These are phyloP conservation scores for Ascochyta pisi DNA, from an alignment of 2,329 filamentous ascomycete genomes.

Conservation along the genomic window DNA sequence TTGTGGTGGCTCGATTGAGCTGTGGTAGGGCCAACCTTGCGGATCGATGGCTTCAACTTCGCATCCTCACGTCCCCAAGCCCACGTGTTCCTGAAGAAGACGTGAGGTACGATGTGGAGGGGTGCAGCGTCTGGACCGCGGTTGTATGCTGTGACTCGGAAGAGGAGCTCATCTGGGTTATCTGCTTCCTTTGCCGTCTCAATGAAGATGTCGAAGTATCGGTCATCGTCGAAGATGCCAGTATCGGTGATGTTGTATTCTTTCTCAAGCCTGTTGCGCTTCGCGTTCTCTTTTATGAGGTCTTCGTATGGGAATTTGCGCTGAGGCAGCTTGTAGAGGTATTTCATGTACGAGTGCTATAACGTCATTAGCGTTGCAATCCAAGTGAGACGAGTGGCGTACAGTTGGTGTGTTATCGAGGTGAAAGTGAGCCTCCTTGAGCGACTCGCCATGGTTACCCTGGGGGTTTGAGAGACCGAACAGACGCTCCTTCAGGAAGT, in stretches of 20 bases:
- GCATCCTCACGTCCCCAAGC: constrained; percentile 82
- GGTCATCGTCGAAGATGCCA: constrained; percentile 82
- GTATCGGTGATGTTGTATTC: constrained; percentile 96
- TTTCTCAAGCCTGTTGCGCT: constrained; percentile 74
- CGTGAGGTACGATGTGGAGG: constrained; percentile 89
- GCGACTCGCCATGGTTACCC: constrained; percentile 94
- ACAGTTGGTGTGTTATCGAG: constrained; percentile 88
- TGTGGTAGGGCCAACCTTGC: constrained; percentile 68
- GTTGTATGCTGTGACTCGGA: constrained; percentile 96
- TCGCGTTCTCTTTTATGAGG: constrained; percentile 82
- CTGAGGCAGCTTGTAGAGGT: constrained; percentile 96
- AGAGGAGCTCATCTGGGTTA: constrained; percentile 88
- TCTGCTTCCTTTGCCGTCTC: constrained; percentile 95
- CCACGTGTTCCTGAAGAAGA: constrained; percentile 99
- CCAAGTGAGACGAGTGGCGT: constrained; percentile 47
- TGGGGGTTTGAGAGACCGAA: constrained; percentile 96
- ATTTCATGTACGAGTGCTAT: constrained; percentile 98
- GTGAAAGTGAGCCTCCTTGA: constrained; percentile 97
- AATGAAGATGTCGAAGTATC: constrained; percentile 97
- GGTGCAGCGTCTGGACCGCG: constrained; percentile 88
- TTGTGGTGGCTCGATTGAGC: constrained; percentile 80
- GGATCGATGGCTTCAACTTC: constrained; percentile 81
- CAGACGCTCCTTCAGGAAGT: constrained; percentile 91
- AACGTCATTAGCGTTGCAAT: constrained; percentile 38
- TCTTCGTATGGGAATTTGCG: constrained; percentile 90